Base-by-base conservation (phyloP, 169 alveolate genomes). In the Eimeria tenella region DNA sequence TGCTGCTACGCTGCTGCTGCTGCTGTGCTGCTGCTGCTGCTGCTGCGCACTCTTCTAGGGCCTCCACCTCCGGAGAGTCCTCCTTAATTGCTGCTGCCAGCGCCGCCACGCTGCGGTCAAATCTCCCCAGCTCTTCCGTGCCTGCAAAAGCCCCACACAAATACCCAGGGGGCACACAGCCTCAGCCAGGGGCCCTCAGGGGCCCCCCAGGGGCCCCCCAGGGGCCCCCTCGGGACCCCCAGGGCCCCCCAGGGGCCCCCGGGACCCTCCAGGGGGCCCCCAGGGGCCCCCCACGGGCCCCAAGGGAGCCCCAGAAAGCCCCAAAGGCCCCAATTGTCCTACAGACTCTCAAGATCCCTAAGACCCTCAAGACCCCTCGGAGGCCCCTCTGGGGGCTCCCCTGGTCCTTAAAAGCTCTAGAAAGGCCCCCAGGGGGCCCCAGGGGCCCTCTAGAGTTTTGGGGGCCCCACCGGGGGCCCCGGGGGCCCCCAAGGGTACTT, bases 21-120 rank as follows among this genome's bases (percentile, higher is more conserved):
- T 31, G 42, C 42, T 31, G 42, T 31, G 42, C 42, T 31, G 42
- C 42, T 31, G 42, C 42, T 31, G 42, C 42, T 31, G 42, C 42
- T 31, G 42, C 42, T 75, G 60, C 86, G 25, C n/a, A 75, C 86
- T 75, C 86, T 75, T 75, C 86, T 52, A 75, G 65, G 56, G 86
- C 25, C 63, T 75, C 86, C 5, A 75, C 31, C n/a, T 75, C 65
- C 25, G 86, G 65, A 13, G 86, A 75, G 31, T 75, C 49, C 25
- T 75, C 86, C 25, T 75, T n/a, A 6, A 75, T 17, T 10, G 86
- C 86, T 23, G 19, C 63, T 8, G 86, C 65, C 31, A 75, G 86
- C n/a, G 86, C 86, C 19, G 25, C 86, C 25, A 75, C 60, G 65
- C 65, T 75, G 86, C 86, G 60, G 58, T 75, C 86, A 52, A 75